These are phyloP conservation scores for Podospora australis DNA, from an alignment of 495 filamentous ascomycete species.

Conservation along the genomic window DNA sequence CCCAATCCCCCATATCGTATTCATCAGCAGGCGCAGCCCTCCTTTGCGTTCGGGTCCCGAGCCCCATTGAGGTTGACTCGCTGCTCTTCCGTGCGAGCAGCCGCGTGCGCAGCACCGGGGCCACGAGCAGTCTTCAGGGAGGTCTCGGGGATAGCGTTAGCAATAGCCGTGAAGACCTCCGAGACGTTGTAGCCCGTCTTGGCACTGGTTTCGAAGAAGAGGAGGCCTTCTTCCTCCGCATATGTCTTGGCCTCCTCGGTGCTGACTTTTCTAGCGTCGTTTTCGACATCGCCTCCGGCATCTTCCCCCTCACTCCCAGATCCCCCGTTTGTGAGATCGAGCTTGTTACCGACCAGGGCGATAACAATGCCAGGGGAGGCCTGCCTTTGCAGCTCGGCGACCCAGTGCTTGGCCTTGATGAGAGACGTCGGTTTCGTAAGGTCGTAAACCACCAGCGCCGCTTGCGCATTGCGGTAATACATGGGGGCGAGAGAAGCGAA, in stretches of 20 bases:
- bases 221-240: conserved; percentile 84
- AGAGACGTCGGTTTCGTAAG: conserved; percentile 94
- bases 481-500: conserved; percentile 96
- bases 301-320: conserved; percentile 38
- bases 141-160: conserved; percentile 93
- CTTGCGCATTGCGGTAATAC: conserved; percentile 99
- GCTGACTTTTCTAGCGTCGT: conserved; percentile 77
- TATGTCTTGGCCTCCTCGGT: conserved; percentile 86
- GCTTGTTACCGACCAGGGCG: conserved; percentile 94
- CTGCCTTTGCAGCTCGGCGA: conserved; percentile 94
- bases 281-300: conserved; percentile 54
- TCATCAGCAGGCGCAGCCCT: conserved; percentile 81
- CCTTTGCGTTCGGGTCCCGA: conserved; percentile 63
- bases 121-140: conserved; percentile 82
- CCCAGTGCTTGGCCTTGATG: conserved; percentile 97
- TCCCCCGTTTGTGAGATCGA: conserved; percentile 69
- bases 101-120: conserved; percentile 52
- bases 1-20: not conserved
- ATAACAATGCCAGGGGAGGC: conserved; percentile 98
- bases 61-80: conserved; percentile 64
- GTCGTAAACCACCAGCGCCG: conserved; percentile 98
- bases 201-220: conserved; percentile 97
- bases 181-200: conserved; percentile 92
- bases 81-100: conserved; percentile 51
- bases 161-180: conserved; percentile 97